Evolutionary conservation across 23 red algal species (phyloP).

Genomic region (Porphyridium purpureum): DNA sequence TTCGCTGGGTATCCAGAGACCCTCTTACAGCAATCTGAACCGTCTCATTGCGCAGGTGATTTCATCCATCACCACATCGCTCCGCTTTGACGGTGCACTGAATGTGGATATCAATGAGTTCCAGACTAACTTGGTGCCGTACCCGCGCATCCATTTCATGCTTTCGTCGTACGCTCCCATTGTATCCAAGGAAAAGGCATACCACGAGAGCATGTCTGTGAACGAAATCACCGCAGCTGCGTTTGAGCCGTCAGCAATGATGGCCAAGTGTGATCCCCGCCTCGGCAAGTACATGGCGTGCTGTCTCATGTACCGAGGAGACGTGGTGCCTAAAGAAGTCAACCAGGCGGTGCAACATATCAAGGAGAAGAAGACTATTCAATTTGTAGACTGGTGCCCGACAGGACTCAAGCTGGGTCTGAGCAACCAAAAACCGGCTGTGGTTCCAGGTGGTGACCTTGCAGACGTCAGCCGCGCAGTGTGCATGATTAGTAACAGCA

Average conservation of each 20-base stretch:
- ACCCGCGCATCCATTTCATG: constrained; percentile 99
- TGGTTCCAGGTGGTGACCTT: constrained; percentile 58
- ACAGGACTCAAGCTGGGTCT: constrained; percentile 97
- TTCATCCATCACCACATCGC: constrained; percentile 93
- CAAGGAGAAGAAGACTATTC: constrained; percentile 84
- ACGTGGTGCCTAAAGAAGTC: constrained; percentile 88
- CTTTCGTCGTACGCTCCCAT: constrained; percentile 92
- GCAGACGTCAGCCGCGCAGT: constrained; percentile 73
- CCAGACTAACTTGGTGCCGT: constrained; percentile 98
- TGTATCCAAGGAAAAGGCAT: constrained; percentile 83
- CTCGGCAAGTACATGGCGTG: constrained; percentile 94
- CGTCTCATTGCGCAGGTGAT: constrained; percentile 96
- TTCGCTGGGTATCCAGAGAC: constrained; percentile 70
- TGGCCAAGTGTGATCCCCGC: constrained; percentile 97
- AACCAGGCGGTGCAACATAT: constrained; percentile 88
- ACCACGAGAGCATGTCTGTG: constrained; percentile 84
- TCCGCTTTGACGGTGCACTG: constrained; percentile 90
- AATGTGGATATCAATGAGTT: constrained; percentile 99
- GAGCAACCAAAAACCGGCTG: constrained; percentile 77
- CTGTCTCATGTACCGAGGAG: constrained; percentile 92
- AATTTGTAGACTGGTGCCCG: constrained; percentile 99
- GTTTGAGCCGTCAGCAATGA: constrained; percentile 88
- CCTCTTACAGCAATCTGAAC: constrained; percentile 95
- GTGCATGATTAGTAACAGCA: constrained; percentile 94
- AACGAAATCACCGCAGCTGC: constrained; percentile 82